These are phyloP conservation scores for Dionaea muscipula DNA, from an alignment of 179 eudicot species.

Conservation along the genomic window DNA sequence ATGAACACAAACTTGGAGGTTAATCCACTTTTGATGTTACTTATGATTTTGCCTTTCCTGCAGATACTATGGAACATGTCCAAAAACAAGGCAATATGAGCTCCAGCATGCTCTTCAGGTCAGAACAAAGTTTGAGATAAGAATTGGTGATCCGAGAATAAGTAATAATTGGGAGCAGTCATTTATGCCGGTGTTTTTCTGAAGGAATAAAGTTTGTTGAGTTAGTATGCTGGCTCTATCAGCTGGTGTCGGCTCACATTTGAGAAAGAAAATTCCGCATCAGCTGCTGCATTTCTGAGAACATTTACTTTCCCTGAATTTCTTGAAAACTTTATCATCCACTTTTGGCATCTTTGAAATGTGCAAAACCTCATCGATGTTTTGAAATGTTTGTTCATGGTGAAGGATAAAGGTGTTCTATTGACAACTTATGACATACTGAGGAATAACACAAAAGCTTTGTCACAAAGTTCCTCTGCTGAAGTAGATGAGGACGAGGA, in stretches of 20 bases:
- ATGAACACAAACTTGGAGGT: not conserved
- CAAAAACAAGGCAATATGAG: slow-evolving; percentile 68
- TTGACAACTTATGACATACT: slow-evolving; percentile 92
- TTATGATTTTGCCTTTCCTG: slow-evolving; percentile 11
- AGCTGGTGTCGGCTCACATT: not conserved
- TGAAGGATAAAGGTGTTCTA: slow-evolving; percentile 83
- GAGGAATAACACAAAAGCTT: slow-evolving; percentile 60
- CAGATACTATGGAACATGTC: slow-evolving; percentile 72
- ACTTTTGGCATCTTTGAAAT: not conserved
- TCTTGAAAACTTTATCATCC: too few species aligned
- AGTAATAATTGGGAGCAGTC: too few species aligned
- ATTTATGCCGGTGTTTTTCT: too few species aligned
- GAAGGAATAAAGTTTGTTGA: not conserved
- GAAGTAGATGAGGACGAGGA: slow-evolving; percentile 48
- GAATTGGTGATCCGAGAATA: too few species aligned
- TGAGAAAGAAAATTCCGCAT: not conserved
- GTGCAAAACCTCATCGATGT: not conserved
- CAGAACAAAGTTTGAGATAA: slow-evolving; percentile 3
- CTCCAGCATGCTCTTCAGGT: slow-evolving; percentile 90
- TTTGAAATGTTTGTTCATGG: slow-evolving; percentile 6
- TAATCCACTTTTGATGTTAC: not conserved
- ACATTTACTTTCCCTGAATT: too few species aligned
- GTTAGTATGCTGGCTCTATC: not conserved
- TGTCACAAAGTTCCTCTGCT: slow-evolving; percentile 36
- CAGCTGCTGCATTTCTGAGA: too few species aligned